Percentiles rank a stretch among this genome's conserved stretches.
phyloP scores from a whole-genome alignment of 2,329 filamentous ascomycete genomes.

The Tolypocladium ovalisporum region DNA sequence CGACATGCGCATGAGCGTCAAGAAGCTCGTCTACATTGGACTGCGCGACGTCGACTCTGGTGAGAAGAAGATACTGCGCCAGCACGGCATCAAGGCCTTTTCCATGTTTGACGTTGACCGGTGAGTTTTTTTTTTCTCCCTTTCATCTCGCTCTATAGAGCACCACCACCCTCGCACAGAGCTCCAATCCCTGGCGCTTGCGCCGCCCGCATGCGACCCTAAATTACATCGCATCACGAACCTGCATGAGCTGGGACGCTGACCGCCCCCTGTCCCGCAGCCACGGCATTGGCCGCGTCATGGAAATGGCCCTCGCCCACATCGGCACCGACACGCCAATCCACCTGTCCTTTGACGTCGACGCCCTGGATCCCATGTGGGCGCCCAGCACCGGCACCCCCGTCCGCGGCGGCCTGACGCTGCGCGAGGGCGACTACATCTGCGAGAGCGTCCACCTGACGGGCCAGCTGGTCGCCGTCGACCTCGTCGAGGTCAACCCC shows the following conservation, averaged over 20 bases:
- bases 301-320: conserved; percentile 97
- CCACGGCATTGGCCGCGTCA: conserved; percentile 86
- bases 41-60: conserved; percentile 84
- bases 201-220: background rate
- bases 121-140: too few relatives aligned
- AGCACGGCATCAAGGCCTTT: conserved; percentile 89
- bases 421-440: conserved; percentile 95
- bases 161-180: background rate
- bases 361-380: conserved; percentile 92
- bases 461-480: conserved; percentile 66
- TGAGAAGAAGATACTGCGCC: conserved; percentile 84
- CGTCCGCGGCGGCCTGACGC: conserved; percentile 82
- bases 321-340: conserved; percentile 93
- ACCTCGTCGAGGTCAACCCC: conserved; percentile 76
- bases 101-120: conserved; percentile 97
- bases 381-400: conserved; percentile 93
- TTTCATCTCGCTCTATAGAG: background rate
- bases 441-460: conserved; percentile 78
- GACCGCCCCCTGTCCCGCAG: conserved; percentile 30
- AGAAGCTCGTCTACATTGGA: conserved; percentile 94
- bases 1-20: conserved; percentile 56
- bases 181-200: background rate
- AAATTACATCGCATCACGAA: background rate
- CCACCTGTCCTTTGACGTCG: conserved; percentile 94
- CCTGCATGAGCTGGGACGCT: background rate